A percentile compares a stretch with the other conserved stretches of the same genome.
phyloP scores from a whole-genome alignment of 1,139 yeast species.

The Meyerozyma carpophila region DNA sequence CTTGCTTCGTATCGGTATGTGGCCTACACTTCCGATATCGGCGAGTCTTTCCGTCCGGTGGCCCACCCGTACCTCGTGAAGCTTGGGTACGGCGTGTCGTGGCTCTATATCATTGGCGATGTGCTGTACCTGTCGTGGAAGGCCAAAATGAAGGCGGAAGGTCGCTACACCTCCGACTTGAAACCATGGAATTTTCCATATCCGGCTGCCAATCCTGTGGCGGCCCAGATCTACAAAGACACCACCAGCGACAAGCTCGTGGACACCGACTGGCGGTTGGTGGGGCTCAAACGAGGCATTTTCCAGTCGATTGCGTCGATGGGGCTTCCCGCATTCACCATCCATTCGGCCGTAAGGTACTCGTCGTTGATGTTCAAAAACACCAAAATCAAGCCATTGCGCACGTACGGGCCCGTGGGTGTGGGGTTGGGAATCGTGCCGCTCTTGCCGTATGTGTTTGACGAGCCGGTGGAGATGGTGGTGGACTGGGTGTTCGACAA shows the following conservation, averaged over 20 bases:
- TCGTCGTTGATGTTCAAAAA: slow-evolving; percentile 55
- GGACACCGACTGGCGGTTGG: slow-evolving; percentile 60
- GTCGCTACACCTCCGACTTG: slow-evolving; percentile 56
- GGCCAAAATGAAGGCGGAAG: slow-evolving; percentile 63
- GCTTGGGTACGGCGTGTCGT: slow-evolving; percentile 67
- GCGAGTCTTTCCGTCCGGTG: slow-evolving; percentile 85
- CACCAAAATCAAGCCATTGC: slow-evolving; percentile 30
- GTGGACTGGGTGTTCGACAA: slow-evolving; percentile 61
- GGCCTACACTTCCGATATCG: slow-evolving; percentile 84
- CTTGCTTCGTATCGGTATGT: slow-evolving; percentile 78
- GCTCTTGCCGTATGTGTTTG: slow-evolving; percentile 69
- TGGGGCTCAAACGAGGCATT: slow-evolving; percentile 63
- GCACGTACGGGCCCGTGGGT: slow-evolving; percentile 72
- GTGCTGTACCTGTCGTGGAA: slow-evolving; percentile 75
- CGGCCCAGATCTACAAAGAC: slow-evolving; percentile 27
- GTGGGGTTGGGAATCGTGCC: slow-evolving; percentile 77
- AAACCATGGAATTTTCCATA: slow-evolving; percentile 63
- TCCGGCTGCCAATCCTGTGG: slow-evolving; percentile 35
- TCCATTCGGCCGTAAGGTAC: slow-evolving; percentile 72
- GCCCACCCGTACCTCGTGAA: slow-evolving; percentile 65
- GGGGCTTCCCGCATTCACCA: slow-evolving; percentile 86
- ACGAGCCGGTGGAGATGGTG: slow-evolving; percentile 74
- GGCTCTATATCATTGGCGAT: slow-evolving; percentile 78
- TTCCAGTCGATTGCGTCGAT: slow-evolving; percentile 80
- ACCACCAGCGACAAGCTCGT: slow-evolving; percentile 23